A percentile compares a stretch with the other conserved stretches of the same genome.
Evolutionary conservation across 805 yeast species (phyloP).

Genomic region (Yamadazyma laniorum): DNA sequence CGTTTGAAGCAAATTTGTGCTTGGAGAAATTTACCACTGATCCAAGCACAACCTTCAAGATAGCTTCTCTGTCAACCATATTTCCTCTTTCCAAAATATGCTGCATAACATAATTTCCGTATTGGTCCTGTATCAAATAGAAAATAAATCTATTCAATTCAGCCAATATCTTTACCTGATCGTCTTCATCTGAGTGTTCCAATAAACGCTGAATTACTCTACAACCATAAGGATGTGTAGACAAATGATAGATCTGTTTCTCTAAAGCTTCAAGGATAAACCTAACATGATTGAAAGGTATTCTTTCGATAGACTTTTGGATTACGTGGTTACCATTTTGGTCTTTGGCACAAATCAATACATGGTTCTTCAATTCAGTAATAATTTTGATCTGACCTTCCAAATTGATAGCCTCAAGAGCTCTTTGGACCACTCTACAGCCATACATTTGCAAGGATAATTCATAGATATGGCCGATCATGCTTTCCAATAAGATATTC

Average conservation of each 20-base stretch:
- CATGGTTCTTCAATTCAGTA: conserved; percentile 68
- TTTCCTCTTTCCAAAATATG: conserved; percentile 87
- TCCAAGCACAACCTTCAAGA: conserved; percentile 66
- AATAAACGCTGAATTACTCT: conserved; percentile 91
- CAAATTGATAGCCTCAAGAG: conserved; percentile 67
- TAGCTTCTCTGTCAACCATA: conserved; percentile 54
- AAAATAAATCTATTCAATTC: conserved; percentile 73
- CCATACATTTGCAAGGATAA: conserved; percentile 95
- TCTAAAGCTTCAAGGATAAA: conserved; percentile 73
- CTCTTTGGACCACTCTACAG: conserved; percentile 94
- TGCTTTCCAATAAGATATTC: conserved; percentile 60
- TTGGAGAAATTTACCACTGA: conserved; percentile 81
- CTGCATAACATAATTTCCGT: conserved; percentile 96
- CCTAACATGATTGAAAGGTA: conserved; percentile 66
- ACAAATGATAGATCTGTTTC: conserved; percentile 74
- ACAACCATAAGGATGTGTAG: conserved; percentile 97
- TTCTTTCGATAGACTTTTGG: conserved; percentile 87
- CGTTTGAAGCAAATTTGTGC: conserved; percentile 97
- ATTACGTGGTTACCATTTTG: conserved; percentile 98
- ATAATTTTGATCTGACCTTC: conserved; percentile 68
- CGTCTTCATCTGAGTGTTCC: conserved; percentile 68
- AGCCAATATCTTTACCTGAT: conserved; percentile 63
- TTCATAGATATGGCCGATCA: conserved; percentile 71
- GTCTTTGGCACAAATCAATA: conserved; percentile 63
- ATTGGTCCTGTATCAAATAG: conserved; percentile 88